Conservation (phyloP, 2,329 filamentous ascomycete species). For the Colletotrichum echinochloae region DNA sequence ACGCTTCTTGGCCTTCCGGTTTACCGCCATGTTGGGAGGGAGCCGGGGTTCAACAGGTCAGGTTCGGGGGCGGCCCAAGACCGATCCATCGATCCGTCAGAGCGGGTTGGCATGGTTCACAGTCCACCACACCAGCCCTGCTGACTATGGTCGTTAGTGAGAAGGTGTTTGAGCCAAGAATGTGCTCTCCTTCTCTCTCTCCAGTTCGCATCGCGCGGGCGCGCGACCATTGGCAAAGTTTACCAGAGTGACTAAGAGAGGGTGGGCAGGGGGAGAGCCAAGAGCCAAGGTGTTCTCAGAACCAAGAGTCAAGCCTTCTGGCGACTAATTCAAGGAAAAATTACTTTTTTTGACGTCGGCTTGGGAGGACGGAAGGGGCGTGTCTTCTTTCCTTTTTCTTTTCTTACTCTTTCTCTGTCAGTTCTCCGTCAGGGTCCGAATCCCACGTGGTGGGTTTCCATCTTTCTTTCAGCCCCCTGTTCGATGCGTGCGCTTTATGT, state of each 20-base stretch:
- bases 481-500: background rate
- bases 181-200: background rate
- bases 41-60: background rate
- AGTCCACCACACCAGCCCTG: background rate
- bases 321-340: slow-evolving; percentile 6
- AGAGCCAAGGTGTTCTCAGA: background rate
- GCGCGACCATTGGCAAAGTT: background rate
- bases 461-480: background rate
- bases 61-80: background rate
- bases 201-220: background rate
- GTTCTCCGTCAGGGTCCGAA: background rate
- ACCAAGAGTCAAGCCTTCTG: slow-evolving; percentile 23
- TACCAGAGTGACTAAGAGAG: background rate
- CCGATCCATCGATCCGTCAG: background rate
- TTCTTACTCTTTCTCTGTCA: background rate
- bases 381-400: background rate
- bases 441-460: background rate
- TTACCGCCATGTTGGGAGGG: slow-evolving; percentile 16
- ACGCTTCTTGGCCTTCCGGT: slow-evolving; percentile 16
- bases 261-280: slow-evolving; percentile 1
- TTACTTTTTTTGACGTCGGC: slow-evolving; percentile 11
- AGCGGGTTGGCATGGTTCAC: background rate
- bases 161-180: slow-evolving; percentile 10
- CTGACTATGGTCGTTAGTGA: background rate
- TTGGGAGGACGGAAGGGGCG: background rate